Percentiles rank a stretch among this genome's conserved stretches.
phyloP scores from a whole-genome alignment of 2,329 filamentous ascomycete genomes.

The Exophiala phaeomuriformis region DNA sequence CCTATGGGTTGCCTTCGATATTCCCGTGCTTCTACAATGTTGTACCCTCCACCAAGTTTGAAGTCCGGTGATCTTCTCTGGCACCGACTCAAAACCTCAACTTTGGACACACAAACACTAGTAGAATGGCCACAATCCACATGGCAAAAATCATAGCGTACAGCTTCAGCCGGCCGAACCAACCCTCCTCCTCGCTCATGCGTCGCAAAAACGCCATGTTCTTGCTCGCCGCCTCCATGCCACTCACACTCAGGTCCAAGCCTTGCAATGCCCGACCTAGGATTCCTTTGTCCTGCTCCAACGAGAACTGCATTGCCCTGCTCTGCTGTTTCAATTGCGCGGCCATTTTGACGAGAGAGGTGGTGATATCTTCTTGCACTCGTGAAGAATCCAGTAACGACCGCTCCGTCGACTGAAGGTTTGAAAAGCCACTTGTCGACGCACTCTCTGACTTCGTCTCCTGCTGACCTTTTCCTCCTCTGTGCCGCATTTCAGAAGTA shows the following conservation, averaged over 20 bases:
- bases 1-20: no score
- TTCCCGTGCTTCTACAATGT: no score
- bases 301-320: conserved; percentile 22
- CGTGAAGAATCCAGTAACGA: conserved; percentile 67
- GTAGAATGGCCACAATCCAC: conserved; percentile 66
- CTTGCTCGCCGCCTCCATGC: conserved; percentile 67
- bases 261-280: conserved; percentile 64
- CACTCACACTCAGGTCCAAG: conserved; percentile 66
- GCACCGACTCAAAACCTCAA: conserved; percentile 59
- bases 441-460: conserved; percentile 7
- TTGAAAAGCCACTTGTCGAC: conserved; percentile 30
- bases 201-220: conserved; percentile 68
- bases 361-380: conserved; percentile 77
- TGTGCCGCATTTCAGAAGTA: conserved; percentile 17
- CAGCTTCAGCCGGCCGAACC: conserved; percentile 75
- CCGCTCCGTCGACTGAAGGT: conserved; percentile 52
- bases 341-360: conserved; percentile 74
- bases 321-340: conserved; percentile 35
- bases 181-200: conserved; percentile 83
- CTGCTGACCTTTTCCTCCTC: conserved; percentile 10
- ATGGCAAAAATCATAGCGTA: conserved; percentile 78
- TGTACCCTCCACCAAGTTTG: no score
- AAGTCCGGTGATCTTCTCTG: no score
- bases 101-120: conserved; percentile 85
- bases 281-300: conserved; percentile 54